Evolutionary conservation across 257 asterid species (phyloP), one percentile per base, ranked within the genome.

Genomic region (Misopates orontium): DNA sequence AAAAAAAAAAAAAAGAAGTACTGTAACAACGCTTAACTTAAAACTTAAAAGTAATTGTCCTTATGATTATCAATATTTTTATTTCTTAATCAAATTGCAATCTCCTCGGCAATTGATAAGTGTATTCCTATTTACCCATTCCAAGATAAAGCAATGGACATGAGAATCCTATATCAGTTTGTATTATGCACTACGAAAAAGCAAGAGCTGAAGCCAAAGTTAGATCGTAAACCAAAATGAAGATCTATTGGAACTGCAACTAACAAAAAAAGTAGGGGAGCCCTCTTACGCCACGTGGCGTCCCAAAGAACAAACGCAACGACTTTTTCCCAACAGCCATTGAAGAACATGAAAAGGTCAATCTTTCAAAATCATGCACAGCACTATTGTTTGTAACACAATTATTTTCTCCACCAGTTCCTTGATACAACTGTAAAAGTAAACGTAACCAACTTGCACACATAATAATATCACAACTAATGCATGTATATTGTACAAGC

Each of bases 241-340:
- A 55, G 45, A 45, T 45, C 19, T 13, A 56, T 62, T 74, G 72
- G 53, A 53, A 69, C 32, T 59, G 47, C 69, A 60, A 70, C 62
- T 51, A 64, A 64, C 57, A 24, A 66, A 56, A 20, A 5, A 22
- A 13, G 56, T n/a, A 10, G 20, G 31, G 13, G 54, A 39, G n/a
- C 67, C 73, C 70, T 49, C 57, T 75, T 19, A 20, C 66, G 32
- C 64, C 72, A 52, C 68, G 77, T 71, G 68, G 67, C 62, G 25
- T 51, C 20, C n/a, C 65, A 56, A 49, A 40, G 25, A 73, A 53
- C 44, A 60, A 66, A 21, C 14, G n/a, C 62, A 44, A 48, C 10
- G 8, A 24, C 58, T 62, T 55, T 23, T 45, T n/a, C n/a, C 39
- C 4, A 3, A 44, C 53, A 66, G 55, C 71, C n/a, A 23, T 55